Evolutionary conservation across 257 asterid species (phyloP).

Genomic region (Paulownia fortunei): DNA sequence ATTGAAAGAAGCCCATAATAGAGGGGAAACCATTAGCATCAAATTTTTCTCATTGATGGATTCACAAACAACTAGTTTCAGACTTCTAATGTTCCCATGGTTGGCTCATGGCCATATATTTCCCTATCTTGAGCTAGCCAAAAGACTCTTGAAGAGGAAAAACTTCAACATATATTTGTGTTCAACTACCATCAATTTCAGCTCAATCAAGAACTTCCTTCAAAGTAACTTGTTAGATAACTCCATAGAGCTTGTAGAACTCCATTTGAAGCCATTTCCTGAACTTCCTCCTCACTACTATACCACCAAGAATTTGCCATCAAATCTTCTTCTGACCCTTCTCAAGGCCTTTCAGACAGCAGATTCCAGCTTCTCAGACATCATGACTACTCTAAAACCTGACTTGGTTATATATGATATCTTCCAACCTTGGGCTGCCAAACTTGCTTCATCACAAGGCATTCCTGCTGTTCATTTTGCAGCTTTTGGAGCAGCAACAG

Average conservation of each 20-base stretch:
- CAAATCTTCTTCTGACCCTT: slow-evolving; percentile 35
- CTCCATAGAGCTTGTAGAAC: slow-evolving; percentile 40
- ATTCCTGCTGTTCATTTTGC: slow-evolving; percentile 30
- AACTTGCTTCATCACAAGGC: not conserved
- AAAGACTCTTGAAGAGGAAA: slow-evolving; percentile 20
- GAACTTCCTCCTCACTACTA: slow-evolving; percentile 50
- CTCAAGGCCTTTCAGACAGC: slow-evolving; percentile 38
- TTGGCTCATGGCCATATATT: slow-evolving; percentile 48
- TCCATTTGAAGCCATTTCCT: slow-evolving; percentile 36
- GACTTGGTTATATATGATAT: not conserved
- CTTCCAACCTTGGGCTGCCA: not conserved
- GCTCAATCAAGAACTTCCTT: slow-evolving; percentile 35
- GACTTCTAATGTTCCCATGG: slow-evolving; percentile 46
- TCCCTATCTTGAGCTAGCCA: slow-evolving; percentile 50
- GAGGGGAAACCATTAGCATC: too few species aligned
- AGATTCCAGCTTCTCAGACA: not conserved
- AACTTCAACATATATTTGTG: slow-evolving; percentile 40
- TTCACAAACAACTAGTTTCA: not conserved
- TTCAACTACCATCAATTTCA: slow-evolving; percentile 43
- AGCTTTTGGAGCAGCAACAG: slow-evolving; percentile 11
- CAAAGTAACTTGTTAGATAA: not conserved
- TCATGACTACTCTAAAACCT: not conserved
- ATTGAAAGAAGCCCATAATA: too few species aligned
- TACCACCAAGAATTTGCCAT: slow-evolving; percentile 55
- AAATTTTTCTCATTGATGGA: slow-evolving; percentile 35